A percentile compares a stretch with the other conserved stretches of the same genome.
These are phyloP conservation scores for Debaryomyces prosopidis DNA, from an alignment of 805 yeast species.

Conservation along the genomic window DNA sequence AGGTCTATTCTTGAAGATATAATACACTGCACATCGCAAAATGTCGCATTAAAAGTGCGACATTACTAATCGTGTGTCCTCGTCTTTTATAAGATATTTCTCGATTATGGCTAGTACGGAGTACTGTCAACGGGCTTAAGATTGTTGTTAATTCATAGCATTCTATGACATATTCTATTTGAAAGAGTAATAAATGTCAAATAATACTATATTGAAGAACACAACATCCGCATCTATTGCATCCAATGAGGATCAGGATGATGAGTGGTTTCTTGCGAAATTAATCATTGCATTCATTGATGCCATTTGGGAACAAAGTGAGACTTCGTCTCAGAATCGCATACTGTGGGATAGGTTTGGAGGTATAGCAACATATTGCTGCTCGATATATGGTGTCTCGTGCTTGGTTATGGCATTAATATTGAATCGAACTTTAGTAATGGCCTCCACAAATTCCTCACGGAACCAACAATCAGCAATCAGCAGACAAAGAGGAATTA, in stretches of 20 bases:
- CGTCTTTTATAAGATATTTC: too few relatives aligned
- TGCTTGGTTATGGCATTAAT: slow-evolving; percentile 40
- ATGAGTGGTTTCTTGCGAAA: not conserved
- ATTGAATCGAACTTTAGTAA: slow-evolving; percentile 36
- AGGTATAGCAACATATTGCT: slow-evolving; percentile 27
- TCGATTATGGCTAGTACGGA: too few relatives aligned
- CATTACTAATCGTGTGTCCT: not conserved
- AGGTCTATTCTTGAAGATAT: too few relatives aligned
- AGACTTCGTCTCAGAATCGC: slow-evolving; percentile 3
- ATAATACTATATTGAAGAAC: not conserved
- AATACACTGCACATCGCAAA: not conserved
- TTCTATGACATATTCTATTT: not conserved
- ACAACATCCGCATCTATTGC: not conserved
- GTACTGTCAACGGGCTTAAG: not conserved
- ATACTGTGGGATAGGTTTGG: slow-evolving; percentile 9
- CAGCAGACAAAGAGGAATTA: slow-evolving; percentile 2
- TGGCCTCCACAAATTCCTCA: slow-evolving; percentile 35
- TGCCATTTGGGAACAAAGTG: slow-evolving; percentile 15
- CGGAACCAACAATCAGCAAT: slow-evolving; percentile 3
- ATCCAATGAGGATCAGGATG: not conserved
- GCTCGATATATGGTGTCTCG: slow-evolving; percentile 37
- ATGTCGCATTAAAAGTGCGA: slow-evolving; percentile 1
- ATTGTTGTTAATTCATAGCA: not conserved
- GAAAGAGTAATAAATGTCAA: not conserved
- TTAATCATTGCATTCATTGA: slow-evolving; percentile 11